A percentile compares a stretch with the other conserved stretches of the same genome.
These are phyloP conservation scores for Trifolium pratense DNA, from an alignment of 306 rosid genomes.

Conservation along the genomic window DNA sequence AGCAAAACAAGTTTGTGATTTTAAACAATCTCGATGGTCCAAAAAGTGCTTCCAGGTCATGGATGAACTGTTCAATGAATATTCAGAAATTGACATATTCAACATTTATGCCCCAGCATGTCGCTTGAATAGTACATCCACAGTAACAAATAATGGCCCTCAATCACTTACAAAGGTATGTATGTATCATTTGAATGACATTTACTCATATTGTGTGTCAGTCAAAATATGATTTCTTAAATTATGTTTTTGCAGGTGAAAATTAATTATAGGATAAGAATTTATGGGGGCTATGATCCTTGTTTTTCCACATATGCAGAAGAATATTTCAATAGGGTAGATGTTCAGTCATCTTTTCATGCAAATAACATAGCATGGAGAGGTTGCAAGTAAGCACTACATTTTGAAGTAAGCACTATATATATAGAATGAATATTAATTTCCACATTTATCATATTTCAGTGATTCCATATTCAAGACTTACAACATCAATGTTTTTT, in stretches of 20 bases:
- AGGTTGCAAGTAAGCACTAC: constrained; percentile 54
- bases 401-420: too few species aligned
- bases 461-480: constrained; percentile 48
- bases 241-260: constrained; percentile 39
- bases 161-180: constrained; percentile 44
- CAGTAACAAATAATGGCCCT: constrained; percentile 9
- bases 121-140: constrained; percentile 42
- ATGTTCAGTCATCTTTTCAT: constrained; percentile 57
- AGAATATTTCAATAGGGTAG: constrained; percentile 54
- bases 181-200: too few species aligned
- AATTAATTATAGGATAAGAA: constrained; percentile 47
- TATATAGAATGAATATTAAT: constrained; percentile 23
- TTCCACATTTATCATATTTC: constrained; percentile 9
- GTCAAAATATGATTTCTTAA: not conserved
- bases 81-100: constrained; percentile 59
- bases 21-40: constrained; percentile 52
- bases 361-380: constrained; percentile 46
- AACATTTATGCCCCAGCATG: constrained; percentile 61
- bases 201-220: not conserved
- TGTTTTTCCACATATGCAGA: constrained; percentile 57
- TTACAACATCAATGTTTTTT: constrained; percentile 56
- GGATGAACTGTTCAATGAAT: constrained; percentile 44
- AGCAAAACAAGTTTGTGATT: constrained; percentile 57
- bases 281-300: constrained; percentile 63
- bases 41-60: constrained; percentile 53